Conservation (phyloP, 768 basidiomycete genomes). For the Psilocybe tampanensis region DNA sequence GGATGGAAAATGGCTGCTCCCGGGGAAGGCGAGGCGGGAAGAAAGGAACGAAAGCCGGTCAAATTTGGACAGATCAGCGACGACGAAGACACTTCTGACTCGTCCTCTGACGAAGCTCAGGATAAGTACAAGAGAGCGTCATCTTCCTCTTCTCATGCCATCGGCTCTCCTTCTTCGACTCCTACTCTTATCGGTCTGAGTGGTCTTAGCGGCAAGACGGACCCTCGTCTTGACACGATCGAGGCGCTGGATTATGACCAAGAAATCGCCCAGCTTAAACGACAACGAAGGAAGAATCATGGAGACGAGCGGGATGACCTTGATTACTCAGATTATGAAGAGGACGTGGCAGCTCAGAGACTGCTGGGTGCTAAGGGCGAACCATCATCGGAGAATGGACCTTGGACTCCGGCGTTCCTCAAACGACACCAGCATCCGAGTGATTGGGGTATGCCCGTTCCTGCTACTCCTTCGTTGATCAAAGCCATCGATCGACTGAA, state of each 20-base stretch:
- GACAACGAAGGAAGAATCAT: conserved; percentile 14
- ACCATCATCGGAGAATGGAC: conserved; percentile 13
- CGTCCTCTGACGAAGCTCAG: conserved; percentile 26
- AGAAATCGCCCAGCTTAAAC: conserved; percentile 42
- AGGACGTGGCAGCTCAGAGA: conserved; percentile 33
- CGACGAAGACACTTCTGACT: conserved; percentile 32
- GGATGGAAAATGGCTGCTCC: conserved; percentile 9
- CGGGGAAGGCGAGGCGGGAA: conserved; percentile 1
- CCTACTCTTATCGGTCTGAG: conserved; percentile 30
- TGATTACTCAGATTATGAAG: conserved; percentile 51
- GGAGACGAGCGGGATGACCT: conserved; percentile 15
- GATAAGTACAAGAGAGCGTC: conserved; percentile 8
- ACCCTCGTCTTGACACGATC: conserved; percentile 4
- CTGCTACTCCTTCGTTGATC: conserved; percentile 67
- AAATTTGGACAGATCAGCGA: conserved; percentile 31
- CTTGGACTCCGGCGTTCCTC: conserved; percentile 56
- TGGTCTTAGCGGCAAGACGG: conserved; percentile 8
- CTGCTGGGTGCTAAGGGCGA: conserved; percentile 5
- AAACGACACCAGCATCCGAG: conserved; percentile 32
- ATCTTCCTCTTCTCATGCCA: conserved; percentile 10
- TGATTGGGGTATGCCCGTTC: conserved; percentile 38
- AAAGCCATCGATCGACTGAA: conserved; percentile 63
- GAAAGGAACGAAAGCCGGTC: conserved; percentile 30
- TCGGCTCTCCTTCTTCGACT: conserved; percentile 22
- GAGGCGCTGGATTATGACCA: conserved; percentile 37